Conservation (phyloP, 2,329 filamentous ascomycete species). For the Hypoxylon sp. region DNA sequence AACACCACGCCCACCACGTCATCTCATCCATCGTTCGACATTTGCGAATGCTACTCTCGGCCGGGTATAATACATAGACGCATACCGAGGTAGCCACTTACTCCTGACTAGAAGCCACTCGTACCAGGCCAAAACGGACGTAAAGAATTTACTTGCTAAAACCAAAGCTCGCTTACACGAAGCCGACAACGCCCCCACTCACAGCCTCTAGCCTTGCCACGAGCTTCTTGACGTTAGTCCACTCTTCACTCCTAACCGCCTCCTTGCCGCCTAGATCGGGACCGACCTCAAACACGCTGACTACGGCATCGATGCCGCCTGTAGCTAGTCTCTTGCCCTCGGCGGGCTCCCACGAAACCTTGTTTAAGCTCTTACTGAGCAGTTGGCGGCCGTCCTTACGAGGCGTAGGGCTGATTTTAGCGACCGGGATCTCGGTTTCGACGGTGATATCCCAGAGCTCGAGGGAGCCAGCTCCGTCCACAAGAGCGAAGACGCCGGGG, state of each 20-base stretch:
- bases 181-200: slow-evolving; percentile 64
- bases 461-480: slow-evolving; percentile 91
- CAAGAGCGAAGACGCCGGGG: slow-evolving; percentile 93
- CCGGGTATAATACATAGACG: slow-evolving; percentile 40
- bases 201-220: slow-evolving; percentile 80
- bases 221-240: slow-evolving; percentile 92
- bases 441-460: slow-evolving; percentile 96
- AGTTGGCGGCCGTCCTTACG: slow-evolving; percentile 76
- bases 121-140: background rate
- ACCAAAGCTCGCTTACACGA: slow-evolving; percentile 48
- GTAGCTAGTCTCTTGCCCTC: slow-evolving; percentile 91
- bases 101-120: slow-evolving; percentile 13
- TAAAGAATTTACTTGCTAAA: slow-evolving; percentile 47
- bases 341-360: slow-evolving; percentile 91
- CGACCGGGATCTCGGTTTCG: slow-evolving; percentile 92
- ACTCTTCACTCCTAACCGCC: slow-evolving; percentile 86
- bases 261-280: slow-evolving; percentile 87
- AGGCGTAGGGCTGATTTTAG: slow-evolving; percentile 79
- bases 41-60: slow-evolving; percentile 22
- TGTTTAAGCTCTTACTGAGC: slow-evolving; percentile 90
- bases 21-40: slow-evolving; percentile 27
- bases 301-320: slow-evolving; percentile 89
- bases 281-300: slow-evolving; percentile 95
- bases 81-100: slow-evolving; percentile 17
- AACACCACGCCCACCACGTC: slow-evolving; percentile 20